Conservation (phyloP, 1,284 basidiomycete genomes). For the Retiboletus fuscus region DNA sequence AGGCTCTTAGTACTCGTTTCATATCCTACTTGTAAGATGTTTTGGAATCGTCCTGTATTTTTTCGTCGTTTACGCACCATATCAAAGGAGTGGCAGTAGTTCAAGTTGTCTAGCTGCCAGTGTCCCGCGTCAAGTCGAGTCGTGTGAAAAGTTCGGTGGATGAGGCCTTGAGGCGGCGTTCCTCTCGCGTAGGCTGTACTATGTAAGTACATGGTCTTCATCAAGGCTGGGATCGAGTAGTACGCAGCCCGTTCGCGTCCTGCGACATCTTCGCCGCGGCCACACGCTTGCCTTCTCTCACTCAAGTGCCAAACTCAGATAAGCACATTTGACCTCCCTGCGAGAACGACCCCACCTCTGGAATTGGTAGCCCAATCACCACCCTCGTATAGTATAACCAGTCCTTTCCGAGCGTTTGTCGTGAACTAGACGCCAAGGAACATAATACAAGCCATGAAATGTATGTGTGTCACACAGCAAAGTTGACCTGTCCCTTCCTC, state of each 20-base stretch:
- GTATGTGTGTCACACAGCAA: conserved; percentile 53
- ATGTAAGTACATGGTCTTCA: conserved; percentile 36
- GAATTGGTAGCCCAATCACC: conserved; percentile 33
- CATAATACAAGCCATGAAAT: conserved; percentile 80
- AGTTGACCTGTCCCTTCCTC: conserved; percentile 33
- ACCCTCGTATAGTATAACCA: conserved; percentile 16
- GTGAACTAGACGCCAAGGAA: conserved; percentile 37
- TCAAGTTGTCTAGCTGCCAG: conserved; percentile 18
- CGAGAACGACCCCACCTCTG: conserved; percentile 26
- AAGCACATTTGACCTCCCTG: conserved; percentile 2
- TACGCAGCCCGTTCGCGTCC: conserved; percentile 37
- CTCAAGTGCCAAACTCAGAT: conserved; percentile 20
- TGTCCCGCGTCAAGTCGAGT: conserved; percentile 8
- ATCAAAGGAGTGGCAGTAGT: conserved; percentile 13
- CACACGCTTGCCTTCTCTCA: conserved; percentile 8
- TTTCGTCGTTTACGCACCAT: conserved; percentile 20
- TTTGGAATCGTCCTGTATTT: conserved; percentile 48
- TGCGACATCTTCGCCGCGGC: conserved; percentile 14
- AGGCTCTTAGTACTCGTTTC: conserved; percentile 34
- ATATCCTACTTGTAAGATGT: conserved; percentile 50
- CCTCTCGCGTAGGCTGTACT: conserved; percentile 28
- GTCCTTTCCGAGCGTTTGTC: conserved; percentile 24
- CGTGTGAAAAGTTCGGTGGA: conserved; percentile 44
- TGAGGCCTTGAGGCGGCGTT: conserved; percentile 33
- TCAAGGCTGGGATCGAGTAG: conserved; percentile 44